Conservation (phyloP, 2,329 filamentous ascomycete genomes). For the Fulvia fulva region DNA sequence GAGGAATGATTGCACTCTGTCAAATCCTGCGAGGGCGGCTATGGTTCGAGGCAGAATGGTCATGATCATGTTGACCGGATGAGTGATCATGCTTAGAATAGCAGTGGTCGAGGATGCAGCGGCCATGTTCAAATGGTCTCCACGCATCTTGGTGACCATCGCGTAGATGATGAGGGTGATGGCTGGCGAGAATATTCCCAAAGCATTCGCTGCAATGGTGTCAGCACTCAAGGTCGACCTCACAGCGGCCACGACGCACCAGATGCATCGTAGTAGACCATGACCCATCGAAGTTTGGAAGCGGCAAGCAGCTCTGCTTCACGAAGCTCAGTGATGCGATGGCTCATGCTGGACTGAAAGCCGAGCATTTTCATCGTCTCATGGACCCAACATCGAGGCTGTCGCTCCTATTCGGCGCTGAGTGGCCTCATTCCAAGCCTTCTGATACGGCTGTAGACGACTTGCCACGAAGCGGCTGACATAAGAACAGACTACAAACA, state of each 20-base stretch:
- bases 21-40: not conserved
- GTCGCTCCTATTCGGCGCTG: slow-evolving; percentile 8
- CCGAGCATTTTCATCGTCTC: slow-evolving; percentile 13
- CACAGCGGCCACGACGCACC: not conserved
- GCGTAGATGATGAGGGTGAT: slow-evolving; percentile 10
- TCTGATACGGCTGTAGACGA: slow-evolving; percentile 4
- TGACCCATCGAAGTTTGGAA: slow-evolving; percentile 6
- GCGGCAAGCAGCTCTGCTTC: slow-evolving; percentile 2
- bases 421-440: slow-evolving; percentile 10
- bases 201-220: slow-evolving; percentile 6
- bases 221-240: not conserved
- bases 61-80: not conserved
- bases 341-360: not conserved
- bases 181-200: slow-evolving; percentile 11
- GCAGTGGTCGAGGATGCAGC: not conserved
- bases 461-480: slow-evolving; percentile 9
- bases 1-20: not conserved
- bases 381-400: slow-evolving; percentile 1
- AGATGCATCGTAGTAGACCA: slow-evolving; percentile 9
- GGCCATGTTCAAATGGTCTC: not conserved
- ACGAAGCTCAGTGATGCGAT: not conserved
- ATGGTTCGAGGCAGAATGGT: not conserved
- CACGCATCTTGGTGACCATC: not conserved
- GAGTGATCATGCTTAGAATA: not conserved
- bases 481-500: slow-evolving; percentile 6